Evolutionary conservation across 352 stramenopile genomes (phyloP).

Genomic region (Globisporangium viniferum): DNA sequence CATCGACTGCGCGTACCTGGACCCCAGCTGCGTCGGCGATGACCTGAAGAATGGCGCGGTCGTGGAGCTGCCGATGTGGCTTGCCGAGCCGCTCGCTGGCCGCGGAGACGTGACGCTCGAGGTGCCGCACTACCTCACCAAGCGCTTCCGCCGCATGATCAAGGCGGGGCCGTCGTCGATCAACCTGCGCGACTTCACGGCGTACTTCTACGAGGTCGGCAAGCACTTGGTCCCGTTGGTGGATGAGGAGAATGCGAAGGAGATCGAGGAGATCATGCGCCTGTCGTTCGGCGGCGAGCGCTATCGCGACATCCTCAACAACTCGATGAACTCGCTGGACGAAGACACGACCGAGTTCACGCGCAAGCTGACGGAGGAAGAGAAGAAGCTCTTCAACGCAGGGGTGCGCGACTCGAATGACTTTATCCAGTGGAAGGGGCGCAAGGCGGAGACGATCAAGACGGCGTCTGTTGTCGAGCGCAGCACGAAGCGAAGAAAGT

Average conservation of each 20-base stretch:
- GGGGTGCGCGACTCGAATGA: slow-evolving; percentile 63
- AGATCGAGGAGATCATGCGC: slow-evolving; percentile 79
- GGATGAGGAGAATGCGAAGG: slow-evolving; percentile 33
- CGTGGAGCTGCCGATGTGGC: slow-evolving; percentile 80
- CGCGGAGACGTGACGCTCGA: slow-evolving; percentile 55
- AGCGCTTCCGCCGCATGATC: slow-evolving; percentile 78
- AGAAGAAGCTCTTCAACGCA: slow-evolving; percentile 55
- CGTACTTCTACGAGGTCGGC: slow-evolving; percentile 71
- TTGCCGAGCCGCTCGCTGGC: slow-evolving; percentile 49
- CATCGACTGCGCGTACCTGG: slow-evolving; percentile 69
- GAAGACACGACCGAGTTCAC: slow-evolving; percentile 87
- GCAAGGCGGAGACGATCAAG: slow-evolving; percentile 62
- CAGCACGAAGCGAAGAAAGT: slow-evolving; percentile 62
- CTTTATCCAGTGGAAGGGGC: slow-evolving; percentile 77
- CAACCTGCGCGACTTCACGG: slow-evolving; percentile 75
- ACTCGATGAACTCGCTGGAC: slow-evolving; percentile 79
- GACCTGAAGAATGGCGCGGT: slow-evolving; percentile 42
- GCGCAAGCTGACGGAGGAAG: slow-evolving; percentile 17
- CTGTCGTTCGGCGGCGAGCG: slow-evolving; percentile 74
- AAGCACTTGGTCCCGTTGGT: slow-evolving; percentile 57
- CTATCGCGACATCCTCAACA: slow-evolving; percentile 77
- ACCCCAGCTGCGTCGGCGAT: slow-evolving; percentile 54
- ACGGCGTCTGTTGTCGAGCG: slow-evolving; percentile 53
- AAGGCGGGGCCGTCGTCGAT: slow-evolving; percentile 70
- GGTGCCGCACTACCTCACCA: slow-evolving; percentile 59